Base-by-base conservation (phyloP, 2,329 filamentous ascomycete genomes). In the Ophiostoma tasmaniense region DNA sequence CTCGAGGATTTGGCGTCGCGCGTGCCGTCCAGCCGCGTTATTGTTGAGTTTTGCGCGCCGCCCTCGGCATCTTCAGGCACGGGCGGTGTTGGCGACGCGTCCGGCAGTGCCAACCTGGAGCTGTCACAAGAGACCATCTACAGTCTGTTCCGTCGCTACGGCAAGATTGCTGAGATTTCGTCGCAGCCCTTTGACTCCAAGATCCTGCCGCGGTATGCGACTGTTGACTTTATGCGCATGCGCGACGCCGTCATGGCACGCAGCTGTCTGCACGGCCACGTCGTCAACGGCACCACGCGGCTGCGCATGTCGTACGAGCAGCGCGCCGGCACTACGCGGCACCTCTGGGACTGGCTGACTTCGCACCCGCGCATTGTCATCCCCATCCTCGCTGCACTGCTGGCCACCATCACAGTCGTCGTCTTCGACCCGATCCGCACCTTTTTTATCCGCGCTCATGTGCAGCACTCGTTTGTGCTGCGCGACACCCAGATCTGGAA, bases 391-490 rank as follows among this genome's bases (percentile, higher is more conserved):
- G 92, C 92, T 20, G 94, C 93, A 1, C 79, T 98, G 2, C 76
- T 97, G 37, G 93, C 93, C 0, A 89, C 90, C 42, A 81, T 95
- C 65, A 96, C 93, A 0, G 92, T 97, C 25, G 87, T 91, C 0
- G 83, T 98, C 8, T 98, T 99, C 75, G 95, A 99, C 74, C 95
- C 95, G 0, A 93, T 99, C 70, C 88, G 95, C 62, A 93, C 93
- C 0, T 95, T 96, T 76, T 97, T 96, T 75, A 91, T 98, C 79
- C 92, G 92, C 75, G 84, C 90, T 3, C 93, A 97, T 76, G 89
- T 99, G 66, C 92, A 93, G 39, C 86, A 89, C 64, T 87, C 89
- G 0, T 87, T 95, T 71, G 86, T 90, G 69, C 81, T 95, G 39
- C 88, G 87, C 62, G 88, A 95, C 71, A 94, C 88, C 75, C 84